Evolutionary conservation across 495 filamentous ascomycete species (phyloP), one percentile per base, ranked within the genome.

Genomic region (Aspergillus bridgeri): DNA sequence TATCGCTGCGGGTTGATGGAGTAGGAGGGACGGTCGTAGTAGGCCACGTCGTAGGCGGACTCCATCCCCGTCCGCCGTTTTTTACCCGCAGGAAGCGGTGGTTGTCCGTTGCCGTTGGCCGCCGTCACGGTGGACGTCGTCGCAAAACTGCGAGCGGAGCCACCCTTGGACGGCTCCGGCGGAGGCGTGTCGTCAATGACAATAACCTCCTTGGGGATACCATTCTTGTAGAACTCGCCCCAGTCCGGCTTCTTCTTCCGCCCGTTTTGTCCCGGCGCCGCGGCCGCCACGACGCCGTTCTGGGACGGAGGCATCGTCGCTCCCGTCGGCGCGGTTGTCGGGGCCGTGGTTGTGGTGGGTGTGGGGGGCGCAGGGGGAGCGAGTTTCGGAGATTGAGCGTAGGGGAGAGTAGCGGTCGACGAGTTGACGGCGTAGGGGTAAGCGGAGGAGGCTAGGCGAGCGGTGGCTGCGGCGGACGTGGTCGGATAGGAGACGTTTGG

Each of bases 131-230:
- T 54, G 56, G 58, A 61, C 33, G 60, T 52, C 50, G 68, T 52
- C 46, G 62, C 62, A 27, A 66, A 60, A 58, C 67, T 69, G 50
- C 65, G 65, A 23, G 66, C 57, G 25, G 65, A 60, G 20, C 66
- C 33, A 13, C 33, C 65, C 45, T 72, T 71, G 53, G 69, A 78
- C 63, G 60, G 81, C 72, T 76, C 83, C 27, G 87, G 84, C 56
- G 88, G 87, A 43, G 88, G 85, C n/a, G 89, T 86, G 74, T 96
- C 93, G 64, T 96, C 89, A 69, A 98, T 98, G 58, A 96, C 86
- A 67, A 98, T 96, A 69, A 98, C 83, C 73, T 96, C 92, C 68
- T 92, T 89, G 15, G 93, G 93, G 17, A 93, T 72, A 19, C 93
- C 93, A 73, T 96, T 95, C 69, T 89, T 90, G 72, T 96, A 98